A percentile compares a stretch with the other conserved stretches of the same genome.
phyloP scores from a whole-genome alignment of 768 basidiomycete genomes.

The Tylopilus rubrobrunneus region DNA sequence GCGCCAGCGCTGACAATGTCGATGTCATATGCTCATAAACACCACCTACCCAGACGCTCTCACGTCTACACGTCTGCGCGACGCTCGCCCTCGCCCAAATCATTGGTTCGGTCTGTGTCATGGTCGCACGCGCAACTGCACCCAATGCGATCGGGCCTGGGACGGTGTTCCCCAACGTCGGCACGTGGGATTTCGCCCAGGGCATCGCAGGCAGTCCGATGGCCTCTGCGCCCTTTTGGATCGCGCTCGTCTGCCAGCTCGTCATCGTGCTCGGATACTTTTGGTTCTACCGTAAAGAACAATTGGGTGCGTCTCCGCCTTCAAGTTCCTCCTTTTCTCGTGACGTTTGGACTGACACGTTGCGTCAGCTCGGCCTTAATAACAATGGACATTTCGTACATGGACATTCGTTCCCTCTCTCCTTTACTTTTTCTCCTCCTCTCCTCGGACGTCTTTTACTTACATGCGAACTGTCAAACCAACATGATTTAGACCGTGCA shows the following conservation, averaged over 20 bases:
- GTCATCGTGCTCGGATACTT: conserved; percentile 90
- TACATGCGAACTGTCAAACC: not conserved
- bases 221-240: conserved; percentile 84
- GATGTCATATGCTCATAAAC: not conserved
- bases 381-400: not conserved
- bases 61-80: conserved; percentile 90
- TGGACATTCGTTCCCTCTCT: not conserved
- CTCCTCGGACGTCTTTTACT: not conserved
- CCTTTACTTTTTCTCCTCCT: not conserved
- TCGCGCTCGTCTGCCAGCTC: conserved; percentile 74
- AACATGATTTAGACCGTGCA: not conserved
- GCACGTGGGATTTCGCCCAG: conserved; percentile 81
- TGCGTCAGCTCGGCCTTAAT: conserved; percentile 10
- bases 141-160: conserved; percentile 87
- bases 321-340: not conserved
- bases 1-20: not conserved
- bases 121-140: conserved; percentile 88
- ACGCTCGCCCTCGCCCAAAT: conserved; percentile 89
- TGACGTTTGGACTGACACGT: not conserved
- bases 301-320: conserved; percentile 56
- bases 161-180: conserved; percentile 88
- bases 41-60: conserved; percentile 55
- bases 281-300: conserved; percentile 97
- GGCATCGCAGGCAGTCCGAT: conserved; percentile 76
- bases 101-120: conserved; percentile 86